These are phyloP conservation scores for Glomus cerebriforme DNA, from an alignment of 192 early-diverging fungal species.

Conservation along the genomic window DNA sequence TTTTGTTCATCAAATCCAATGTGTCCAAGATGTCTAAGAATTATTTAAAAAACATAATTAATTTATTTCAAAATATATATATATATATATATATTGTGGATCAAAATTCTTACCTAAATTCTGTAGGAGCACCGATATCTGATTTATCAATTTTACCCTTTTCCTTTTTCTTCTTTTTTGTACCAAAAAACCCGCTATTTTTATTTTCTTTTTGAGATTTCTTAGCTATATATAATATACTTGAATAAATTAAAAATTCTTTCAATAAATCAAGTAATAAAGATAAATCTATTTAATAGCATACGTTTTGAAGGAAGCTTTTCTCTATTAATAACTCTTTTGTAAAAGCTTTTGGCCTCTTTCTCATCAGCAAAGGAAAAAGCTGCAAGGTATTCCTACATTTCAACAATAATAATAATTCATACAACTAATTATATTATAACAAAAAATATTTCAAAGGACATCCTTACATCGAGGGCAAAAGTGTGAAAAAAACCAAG, in stretches of 20 bases:
- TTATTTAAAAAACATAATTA: conserved; percentile 15
- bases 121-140: conserved; percentile 58
- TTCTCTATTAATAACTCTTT: conserved; percentile 61
- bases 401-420: neutral
- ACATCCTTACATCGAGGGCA: conserved; percentile 58
- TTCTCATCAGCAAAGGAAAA: conserved; percentile 72
- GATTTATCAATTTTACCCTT: conserved; percentile 62
- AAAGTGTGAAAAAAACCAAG: conserved; percentile 72
- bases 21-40: conserved; percentile 59
- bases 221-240: conserved; percentile 24
- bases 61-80: no score
- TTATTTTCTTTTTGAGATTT: conserved; percentile 47
- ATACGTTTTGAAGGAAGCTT: conserved; percentile 37
- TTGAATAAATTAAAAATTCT: neutral
- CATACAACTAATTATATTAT: neutral
- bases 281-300: conserved; percentile 33
- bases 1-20: conserved; percentile 61
- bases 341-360: conserved; percentile 66
- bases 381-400: conserved; percentile 61
- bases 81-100: no score
- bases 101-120: conserved; percentile 42
- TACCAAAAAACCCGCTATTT: conserved; percentile 33
- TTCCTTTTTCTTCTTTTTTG: conserved; percentile 48
- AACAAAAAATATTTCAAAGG: neutral
- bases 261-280: conserved; percentile 21